Base-by-base conservation (phyloP, 306 rosid species). In the Ceratonia siliqua region DNA sequence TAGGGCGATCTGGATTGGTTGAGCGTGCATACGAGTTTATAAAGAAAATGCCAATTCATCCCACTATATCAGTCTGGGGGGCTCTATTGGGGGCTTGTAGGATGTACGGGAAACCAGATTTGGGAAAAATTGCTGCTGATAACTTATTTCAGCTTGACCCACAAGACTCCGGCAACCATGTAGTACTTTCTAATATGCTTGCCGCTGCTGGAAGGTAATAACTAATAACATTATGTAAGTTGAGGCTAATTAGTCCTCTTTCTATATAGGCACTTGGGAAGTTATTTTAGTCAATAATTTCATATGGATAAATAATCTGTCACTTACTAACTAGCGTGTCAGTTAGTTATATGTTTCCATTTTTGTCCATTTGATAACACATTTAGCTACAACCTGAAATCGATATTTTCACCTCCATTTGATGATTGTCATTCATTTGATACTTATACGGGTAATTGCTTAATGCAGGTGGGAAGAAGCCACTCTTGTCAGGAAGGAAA, bases 381-480 rank as follows among this genome's bases (percentile, higher is more conserved):
- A 39, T 65, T 45, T 56, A 30, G 61, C 43, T n/a, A n/a, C n/a
- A n/a, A n/a, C n/a, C n/a, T 27, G 42, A 21, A 48, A 65, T 17
- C 53, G 36, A 15, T 27, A 13, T 1, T 15, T 46, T 58, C 24
- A 59, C 49, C 41, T 77, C 33, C 55, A 30, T 48, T 24, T 66
- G 27, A 58, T 20, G 52, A 25, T 21, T 76, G 74, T 52, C 56
- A 63, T 78, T 27, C 22, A 33, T 73, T 61, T 65, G 41, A 35
- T 28, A 46, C 59, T 67, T 48, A 62, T 30, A 52, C 59, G 42
- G 62, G 14, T 38, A 46, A 73, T 62, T 76, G 59, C 48, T 75
- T 61, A 36, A 62, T 85, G 80, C 82, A 93, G 98, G 77, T 91
- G 98, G 98, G 97, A 91, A 82, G 96, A 94, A 80, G 97, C 93